Evolutionary conservation across 192 early-diverging fungal species (phyloP).

Genomic region (Backusella mclennaniae): DNA sequence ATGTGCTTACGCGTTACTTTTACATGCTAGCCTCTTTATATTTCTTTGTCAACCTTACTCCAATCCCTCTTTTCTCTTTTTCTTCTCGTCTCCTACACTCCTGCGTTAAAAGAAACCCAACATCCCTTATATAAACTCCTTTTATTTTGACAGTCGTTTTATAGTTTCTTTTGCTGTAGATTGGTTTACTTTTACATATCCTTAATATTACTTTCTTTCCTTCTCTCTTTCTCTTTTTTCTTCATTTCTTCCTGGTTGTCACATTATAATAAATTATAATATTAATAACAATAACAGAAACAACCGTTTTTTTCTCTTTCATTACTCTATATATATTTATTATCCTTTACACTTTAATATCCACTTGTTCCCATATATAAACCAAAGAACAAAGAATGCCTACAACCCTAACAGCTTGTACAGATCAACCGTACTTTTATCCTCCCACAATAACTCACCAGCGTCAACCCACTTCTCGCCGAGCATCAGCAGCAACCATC

Average conservation of each 20-base stretch:
- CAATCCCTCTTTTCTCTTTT: background rate
- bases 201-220: background rate
- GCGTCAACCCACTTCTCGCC: conserved; percentile 7
- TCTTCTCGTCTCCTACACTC: background rate
- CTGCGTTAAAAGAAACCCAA: background rate
- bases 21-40: background rate
- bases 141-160: background rate
- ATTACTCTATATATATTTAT: background rate
- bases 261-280: background rate
- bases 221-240: background rate
- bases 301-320: background rate
- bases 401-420: background rate
- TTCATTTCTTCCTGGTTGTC: background rate
- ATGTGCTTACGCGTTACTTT: background rate
- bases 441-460: background rate
- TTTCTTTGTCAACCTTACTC: background rate
- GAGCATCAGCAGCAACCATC: conserved; percentile 10
- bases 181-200: background rate
- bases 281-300: background rate
- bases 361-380: background rate
- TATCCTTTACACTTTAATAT: background rate
- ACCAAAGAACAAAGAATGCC: conserved; percentile 12
- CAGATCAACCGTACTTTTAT: conserved; percentile 3
- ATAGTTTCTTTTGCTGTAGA: background rate
- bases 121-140: conserved; percentile 7